Percentiles rank a stretch among this genome's conserved stretches.
phyloP scores from a whole-genome alignment of 1,139 yeast species.

The Tardiomyces depauwii region DNA sequence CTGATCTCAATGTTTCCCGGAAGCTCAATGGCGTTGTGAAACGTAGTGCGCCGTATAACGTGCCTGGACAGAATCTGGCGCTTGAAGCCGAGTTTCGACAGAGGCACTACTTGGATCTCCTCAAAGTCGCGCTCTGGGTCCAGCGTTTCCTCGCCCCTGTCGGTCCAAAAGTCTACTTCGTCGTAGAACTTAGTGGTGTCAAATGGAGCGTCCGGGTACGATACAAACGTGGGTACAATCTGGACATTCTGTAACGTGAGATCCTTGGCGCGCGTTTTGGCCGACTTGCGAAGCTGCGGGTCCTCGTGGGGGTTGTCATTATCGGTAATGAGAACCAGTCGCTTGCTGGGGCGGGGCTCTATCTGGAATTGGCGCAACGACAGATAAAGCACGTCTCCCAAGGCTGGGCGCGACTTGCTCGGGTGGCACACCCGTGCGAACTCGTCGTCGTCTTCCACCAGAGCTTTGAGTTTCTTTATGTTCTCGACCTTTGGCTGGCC shows the following conservation, averaged over 20 bases:
- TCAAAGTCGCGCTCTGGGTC: constrained; percentile 4
- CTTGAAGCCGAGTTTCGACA: constrained; percentile 29
- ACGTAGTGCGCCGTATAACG: constrained; percentile 51
- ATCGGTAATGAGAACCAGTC: constrained; percentile 48
- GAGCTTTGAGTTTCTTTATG: constrained; percentile 16
- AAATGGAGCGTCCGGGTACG: constrained; percentile 29
- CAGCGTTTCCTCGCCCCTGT: not conserved
- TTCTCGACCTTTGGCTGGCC: constrained; percentile 21
- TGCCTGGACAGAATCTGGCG: constrained; percentile 43
- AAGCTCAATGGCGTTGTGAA: constrained; percentile 46
- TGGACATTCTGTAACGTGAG: constrained; percentile 28
- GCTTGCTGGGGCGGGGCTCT: constrained; percentile 8
- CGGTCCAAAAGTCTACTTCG: constrained; percentile 20
- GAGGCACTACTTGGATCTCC: constrained; percentile 15
- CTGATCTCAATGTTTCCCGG: constrained; percentile 47
- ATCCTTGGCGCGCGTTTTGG: constrained; percentile 54
- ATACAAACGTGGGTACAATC: constrained; percentile 57
- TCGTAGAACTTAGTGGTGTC: constrained; percentile 46
- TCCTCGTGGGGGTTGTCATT: constrained; percentile 41
- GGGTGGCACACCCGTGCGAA: constrained; percentile 8
- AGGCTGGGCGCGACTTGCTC: constrained; percentile 5
- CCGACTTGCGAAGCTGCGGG: constrained; percentile 23
- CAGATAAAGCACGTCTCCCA: constrained; percentile 18
- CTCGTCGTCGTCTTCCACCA: constrained; percentile 14
- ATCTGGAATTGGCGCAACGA: constrained; percentile 18